Percentiles rank a stretch among this genome's conserved stretches.
These are phyloP conservation scores for Epichloe coenophiala DNA, from an alignment of 2,329 filamentous ascomycete species.

Conservation along the genomic window DNA sequence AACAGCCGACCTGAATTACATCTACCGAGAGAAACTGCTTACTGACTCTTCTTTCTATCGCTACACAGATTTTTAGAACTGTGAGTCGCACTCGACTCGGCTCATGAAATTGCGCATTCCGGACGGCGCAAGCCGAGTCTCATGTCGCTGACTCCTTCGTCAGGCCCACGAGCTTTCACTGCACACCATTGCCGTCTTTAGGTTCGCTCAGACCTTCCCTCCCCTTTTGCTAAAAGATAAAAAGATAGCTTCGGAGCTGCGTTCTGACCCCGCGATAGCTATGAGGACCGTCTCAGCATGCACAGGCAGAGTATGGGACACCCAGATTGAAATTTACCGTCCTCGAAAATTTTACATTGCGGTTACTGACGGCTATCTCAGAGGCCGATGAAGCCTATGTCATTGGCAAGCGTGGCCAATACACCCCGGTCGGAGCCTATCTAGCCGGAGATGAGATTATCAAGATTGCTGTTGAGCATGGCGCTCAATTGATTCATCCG, in stretches of 20 bases:
- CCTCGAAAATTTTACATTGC: not conserved
- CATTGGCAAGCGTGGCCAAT: constrained; percentile 94
- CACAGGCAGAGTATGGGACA: constrained; percentile 72
- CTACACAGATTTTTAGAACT: constrained; percentile 78
- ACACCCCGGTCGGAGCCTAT: constrained; percentile 90
- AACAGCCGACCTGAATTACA: constrained; percentile 4
- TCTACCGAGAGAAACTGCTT: constrained; percentile 9
- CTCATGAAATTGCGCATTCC: not conserved
- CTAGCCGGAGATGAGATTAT: constrained; percentile 95
- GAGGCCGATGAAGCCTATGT: constrained; percentile 98
- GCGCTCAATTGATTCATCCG: constrained; percentile 94
- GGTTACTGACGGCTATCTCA: constrained; percentile 15
- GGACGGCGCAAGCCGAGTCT: not conserved
- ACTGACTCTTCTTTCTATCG: constrained; percentile 14
- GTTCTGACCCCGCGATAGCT: constrained; percentile 33
- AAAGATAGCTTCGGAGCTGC: not conserved
- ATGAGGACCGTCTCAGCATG: constrained; percentile 98
- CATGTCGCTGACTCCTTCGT: constrained; percentile 8
- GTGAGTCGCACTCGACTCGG: constrained; percentile 27
- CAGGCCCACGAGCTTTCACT: constrained; percentile 90
- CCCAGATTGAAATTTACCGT: not conserved
- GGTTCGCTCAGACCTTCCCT: constrained; percentile 25
- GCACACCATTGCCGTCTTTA: constrained; percentile 84
- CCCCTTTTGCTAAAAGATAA: not conserved
- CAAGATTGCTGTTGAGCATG: constrained; percentile 92